A percentile compares a stretch with the other conserved stretches of the same genome.
phyloP scores from a whole-genome alignment of 169 alveolate species.

The Cyclospora cayetanensis region DNA sequence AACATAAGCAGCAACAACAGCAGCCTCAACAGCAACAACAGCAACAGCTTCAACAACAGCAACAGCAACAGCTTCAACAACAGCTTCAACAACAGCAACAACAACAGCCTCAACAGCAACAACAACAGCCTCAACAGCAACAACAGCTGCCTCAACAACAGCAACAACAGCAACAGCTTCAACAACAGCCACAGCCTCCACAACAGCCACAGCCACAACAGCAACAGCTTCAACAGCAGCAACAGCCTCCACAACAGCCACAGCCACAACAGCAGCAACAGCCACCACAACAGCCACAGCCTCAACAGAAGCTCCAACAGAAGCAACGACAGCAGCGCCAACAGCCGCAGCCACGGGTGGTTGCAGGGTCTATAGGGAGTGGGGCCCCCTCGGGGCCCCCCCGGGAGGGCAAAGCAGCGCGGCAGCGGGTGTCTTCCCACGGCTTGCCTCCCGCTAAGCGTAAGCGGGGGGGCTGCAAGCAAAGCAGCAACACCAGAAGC shows the following conservation, averaged over 20 bases:
- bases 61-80: background rate
- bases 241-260: background rate
- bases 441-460: background rate
- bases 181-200: background rate
- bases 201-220: background rate
- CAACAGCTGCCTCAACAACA: background rate
- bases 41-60: background rate
- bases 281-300: background rate
- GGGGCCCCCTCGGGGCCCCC: slow-evolving; percentile 3
- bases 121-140: slow-evolving; percentile 14
- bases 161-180: background rate
- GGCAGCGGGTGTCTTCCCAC: background rate
- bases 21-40: background rate
- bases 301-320: background rate
- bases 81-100: background rate
- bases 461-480: background rate
- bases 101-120: slow-evolving; percentile 4
- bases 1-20: background rate
- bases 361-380: background rate
- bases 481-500: slow-evolving; percentile 11
- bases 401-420: background rate
- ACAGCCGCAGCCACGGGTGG: background rate
- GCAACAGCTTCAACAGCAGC: background rate
- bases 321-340: slow-evolving; percentile 8
- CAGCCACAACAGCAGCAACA: background rate